phyloP scores from a whole-genome alignment of 2,329 filamentous ascomycete genomes.

The Hysterium pulicare region DNA sequence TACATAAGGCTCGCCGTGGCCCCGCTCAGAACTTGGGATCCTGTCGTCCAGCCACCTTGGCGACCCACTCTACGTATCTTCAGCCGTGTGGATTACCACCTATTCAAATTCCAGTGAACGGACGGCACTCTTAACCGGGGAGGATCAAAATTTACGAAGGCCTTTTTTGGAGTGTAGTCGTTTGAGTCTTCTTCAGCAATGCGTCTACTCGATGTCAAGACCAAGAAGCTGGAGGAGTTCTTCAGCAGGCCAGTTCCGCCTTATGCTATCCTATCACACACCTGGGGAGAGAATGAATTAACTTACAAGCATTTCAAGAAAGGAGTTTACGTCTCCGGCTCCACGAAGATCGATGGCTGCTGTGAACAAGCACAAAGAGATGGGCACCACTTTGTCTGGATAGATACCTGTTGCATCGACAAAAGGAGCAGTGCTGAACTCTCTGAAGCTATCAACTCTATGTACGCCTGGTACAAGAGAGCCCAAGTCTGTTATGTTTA shows the following conservation, averaged over 20 bases:
- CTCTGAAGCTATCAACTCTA: conserved; percentile 10
- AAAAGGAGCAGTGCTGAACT: conserved; percentile 10
- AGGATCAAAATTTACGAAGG: too few relatives aligned
- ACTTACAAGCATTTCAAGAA: neutral
- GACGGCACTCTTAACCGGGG: too few relatives aligned
- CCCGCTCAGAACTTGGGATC: too few relatives aligned
- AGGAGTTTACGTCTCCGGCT: neutral
- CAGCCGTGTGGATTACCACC: too few relatives aligned
- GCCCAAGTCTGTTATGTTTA: conserved; percentile 7
- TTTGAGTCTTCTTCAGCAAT: too few relatives aligned
- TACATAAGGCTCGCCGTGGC: too few relatives aligned
- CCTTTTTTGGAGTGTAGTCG: too few relatives aligned
- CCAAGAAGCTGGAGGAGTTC: neutral
- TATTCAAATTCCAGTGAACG: too few relatives aligned
- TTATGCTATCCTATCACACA: neutral
- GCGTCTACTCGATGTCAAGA: neutral
- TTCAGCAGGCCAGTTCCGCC: neutral
- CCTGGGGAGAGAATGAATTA: neutral
- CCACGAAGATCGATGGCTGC: conserved; percentile 10
- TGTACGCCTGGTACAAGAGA: conserved; percentile 8
- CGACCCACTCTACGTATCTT: too few relatives aligned
- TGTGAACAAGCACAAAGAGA: conserved; percentile 1
- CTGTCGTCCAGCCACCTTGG: too few relatives aligned
- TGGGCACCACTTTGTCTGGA: conserved; percentile 2
- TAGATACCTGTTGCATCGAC: conserved; percentile 11